Evolutionary conservation across 228 moss, liverwort and hornwort genomes (phyloP), one percentile per base, ranked within the genome.

Genomic region (Sphagnum magellanicum): DNA sequence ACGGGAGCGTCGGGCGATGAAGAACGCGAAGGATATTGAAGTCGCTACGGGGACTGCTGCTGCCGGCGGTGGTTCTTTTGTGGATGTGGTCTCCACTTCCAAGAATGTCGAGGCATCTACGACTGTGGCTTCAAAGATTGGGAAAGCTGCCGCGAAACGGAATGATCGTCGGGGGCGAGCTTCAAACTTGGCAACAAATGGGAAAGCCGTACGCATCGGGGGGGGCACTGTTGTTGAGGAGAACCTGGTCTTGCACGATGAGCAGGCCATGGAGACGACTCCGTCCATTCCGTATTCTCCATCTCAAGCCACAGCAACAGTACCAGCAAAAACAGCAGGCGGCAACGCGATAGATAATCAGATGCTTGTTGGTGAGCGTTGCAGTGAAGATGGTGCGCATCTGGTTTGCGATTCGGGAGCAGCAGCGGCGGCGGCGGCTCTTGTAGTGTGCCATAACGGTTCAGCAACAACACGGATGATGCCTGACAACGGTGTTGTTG

Each of bases 1-100:
- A 78, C 91, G 96, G 72, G 95, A 92, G 82, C 90, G 87, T 83
- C 95, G 95, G 77, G 78, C 90, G 80, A 88, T 86, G 73, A 96
- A 91, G 87, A 86, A 82, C 78, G 73, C 74, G 69, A 89, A 84
- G 84, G 81, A 82, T 83, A 89, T 81, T 81, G 83, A 79, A 78
- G 95, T 87, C 77, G 11, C 71, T 57, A 32, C 69, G 16, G 76
- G 63, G 63, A 76, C 63, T 73, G 77, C 81, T 75, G 71, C 32
- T 32, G 32, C 32, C 32, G 32, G 32, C 32, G 32, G 32, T 3
- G 32, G 32, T 32, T 32, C 32, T 32, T 32, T 32, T 32, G 32
- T 77, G 67, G 83, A 85, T 83, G 74, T 85, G 64, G 75, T 77
- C 59, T 80, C 88, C 50, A 75, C 81, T n/a, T 84, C 86, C 88